Conservation (phyloP, 306 rosid species). For the Cyamopsis tetragonoloba region DNA sequence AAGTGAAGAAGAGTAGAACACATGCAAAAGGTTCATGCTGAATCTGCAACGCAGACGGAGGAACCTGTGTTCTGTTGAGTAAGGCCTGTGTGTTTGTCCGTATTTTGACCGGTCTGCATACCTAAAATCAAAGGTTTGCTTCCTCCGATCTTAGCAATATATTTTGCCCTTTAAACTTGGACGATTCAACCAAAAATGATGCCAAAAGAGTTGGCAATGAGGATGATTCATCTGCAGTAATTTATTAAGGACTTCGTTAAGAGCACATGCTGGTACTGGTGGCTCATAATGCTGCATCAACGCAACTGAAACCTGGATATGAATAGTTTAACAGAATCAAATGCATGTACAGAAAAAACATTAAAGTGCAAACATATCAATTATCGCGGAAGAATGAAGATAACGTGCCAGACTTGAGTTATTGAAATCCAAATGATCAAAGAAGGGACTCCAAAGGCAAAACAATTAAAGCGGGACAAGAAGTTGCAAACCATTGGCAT, state of each 20-base stretch:
- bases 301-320: conserved; percentile 61
- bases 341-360: background rate
- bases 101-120: conserved; percentile 51
- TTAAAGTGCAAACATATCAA: background rate
- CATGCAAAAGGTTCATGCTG: conserved; percentile 65
- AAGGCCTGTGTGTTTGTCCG: conserved; percentile 39
- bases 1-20: conserved; percentile 70
- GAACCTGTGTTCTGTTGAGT: conserved; percentile 46
- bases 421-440: background rate
- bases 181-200: conserved; percentile 54
- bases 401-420: background rate
- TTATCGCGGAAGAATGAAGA: background rate
- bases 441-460: background rate
- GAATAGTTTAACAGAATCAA: conserved; percentile 17
- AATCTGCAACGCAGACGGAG: conserved; percentile 45
- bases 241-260: conserved; percentile 58
- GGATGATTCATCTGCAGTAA: conserved; percentile 41
- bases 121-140: conserved; percentile 41
- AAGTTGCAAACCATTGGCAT: background rate
- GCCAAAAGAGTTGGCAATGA: conserved; percentile 46
- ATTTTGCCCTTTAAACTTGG: conserved; percentile 53
- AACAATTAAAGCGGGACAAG: background rate
- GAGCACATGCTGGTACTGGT: conserved; percentile 69
- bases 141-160: conserved; percentile 32
- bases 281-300: conserved; percentile 61